Conservation (phyloP, 306 rosid species). For the Acacia crassicarpa region DNA sequence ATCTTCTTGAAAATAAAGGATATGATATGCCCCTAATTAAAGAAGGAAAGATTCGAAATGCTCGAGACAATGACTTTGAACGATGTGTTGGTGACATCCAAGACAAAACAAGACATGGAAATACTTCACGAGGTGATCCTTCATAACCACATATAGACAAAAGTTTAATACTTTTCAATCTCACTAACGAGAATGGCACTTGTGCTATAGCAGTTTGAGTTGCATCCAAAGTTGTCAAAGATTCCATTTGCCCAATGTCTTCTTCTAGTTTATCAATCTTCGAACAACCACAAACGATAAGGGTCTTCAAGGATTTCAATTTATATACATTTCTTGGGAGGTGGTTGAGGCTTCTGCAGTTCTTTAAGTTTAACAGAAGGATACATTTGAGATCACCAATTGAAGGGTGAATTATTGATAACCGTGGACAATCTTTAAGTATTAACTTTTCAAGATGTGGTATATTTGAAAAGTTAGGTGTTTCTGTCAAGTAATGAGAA, state of each 20-base stretch:
- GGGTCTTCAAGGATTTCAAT: background rate
- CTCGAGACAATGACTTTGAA: background rate
- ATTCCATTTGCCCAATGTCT: background rate
- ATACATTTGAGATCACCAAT: background rate
- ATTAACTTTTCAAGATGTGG: background rate
- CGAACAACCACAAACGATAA: background rate
- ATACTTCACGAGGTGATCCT: background rate
- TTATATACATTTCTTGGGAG: background rate
- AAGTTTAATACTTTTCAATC: background rate
- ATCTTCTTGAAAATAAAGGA: background rate
- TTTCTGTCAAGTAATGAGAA: background rate
- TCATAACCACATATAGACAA: background rate
- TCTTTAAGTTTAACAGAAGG: background rate
- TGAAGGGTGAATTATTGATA: background rate
- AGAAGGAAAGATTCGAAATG: background rate
- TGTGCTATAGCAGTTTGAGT: background rate
- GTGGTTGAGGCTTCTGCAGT: background rate
- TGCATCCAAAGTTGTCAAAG: background rate
- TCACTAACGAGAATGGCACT: background rate
- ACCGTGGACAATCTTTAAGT: background rate
- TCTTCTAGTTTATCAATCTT: background rate
- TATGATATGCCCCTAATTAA: background rate
- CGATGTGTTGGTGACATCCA: background rate
- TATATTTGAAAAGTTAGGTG: background rate
- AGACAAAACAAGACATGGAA: background rate